phyloP scores from a whole-genome alignment of 1,284 basidiomycete genomes.

The Tremellales sp. region DNA sequence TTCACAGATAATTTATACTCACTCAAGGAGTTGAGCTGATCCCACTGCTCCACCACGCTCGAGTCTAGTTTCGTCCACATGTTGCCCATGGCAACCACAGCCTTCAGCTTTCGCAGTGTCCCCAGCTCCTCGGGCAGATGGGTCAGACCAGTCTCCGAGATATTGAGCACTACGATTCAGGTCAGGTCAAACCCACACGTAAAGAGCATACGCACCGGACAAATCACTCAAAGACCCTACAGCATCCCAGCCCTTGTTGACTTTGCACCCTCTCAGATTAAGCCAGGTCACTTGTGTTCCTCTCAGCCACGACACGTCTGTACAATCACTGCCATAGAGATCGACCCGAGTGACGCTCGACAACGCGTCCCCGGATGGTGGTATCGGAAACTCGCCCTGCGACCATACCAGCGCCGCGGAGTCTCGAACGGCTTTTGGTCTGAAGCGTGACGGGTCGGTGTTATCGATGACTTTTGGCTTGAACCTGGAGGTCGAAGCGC shows the following conservation, averaged over 20 bases:
- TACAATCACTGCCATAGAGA: constrained; percentile 31
- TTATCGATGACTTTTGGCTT: not conserved
- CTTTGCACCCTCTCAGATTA: constrained; percentile 32
- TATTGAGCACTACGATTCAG: constrained; percentile 33
- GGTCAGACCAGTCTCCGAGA: constrained; percentile 32
- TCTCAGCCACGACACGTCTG: constrained; percentile 34
- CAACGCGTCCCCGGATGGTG: constrained; percentile 27
- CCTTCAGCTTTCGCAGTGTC: constrained; percentile 35
- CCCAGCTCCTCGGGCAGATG: constrained; percentile 21
- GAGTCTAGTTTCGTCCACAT: constrained; percentile 32
- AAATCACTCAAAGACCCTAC: constrained; percentile 32
- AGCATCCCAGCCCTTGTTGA: constrained; percentile 35
- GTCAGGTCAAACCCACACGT: too few species aligned
- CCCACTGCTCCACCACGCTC: constrained; percentile 30
- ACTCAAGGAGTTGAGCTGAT: constrained; percentile 44
- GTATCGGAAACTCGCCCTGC: constrained; percentile 26
- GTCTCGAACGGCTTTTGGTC: constrained; percentile 40
- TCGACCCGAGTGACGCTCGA: constrained; percentile 34
- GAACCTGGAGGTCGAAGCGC: not conserved
- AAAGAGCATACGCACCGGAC: constrained; percentile 37
- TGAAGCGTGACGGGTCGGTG: constrained; percentile 15
- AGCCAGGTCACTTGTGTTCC: constrained; percentile 38
- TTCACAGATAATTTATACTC: too few species aligned
- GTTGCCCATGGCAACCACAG: constrained; percentile 43
- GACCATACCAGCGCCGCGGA: constrained; percentile 35